Conservation (phyloP, 768 basidiomycete species). For the Lentinula raphanica region DNA sequence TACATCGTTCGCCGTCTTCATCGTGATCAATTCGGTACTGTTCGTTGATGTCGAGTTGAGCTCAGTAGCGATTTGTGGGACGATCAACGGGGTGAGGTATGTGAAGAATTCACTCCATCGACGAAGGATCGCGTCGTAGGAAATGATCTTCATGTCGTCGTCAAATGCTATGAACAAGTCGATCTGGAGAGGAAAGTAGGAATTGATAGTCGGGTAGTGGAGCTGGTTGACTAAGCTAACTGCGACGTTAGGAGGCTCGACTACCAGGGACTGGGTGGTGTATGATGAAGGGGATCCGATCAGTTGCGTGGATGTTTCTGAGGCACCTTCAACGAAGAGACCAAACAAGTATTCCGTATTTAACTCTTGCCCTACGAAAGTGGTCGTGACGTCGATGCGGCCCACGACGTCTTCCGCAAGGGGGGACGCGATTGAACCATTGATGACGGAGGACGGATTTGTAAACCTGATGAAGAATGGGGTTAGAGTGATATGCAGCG, state of each 20-base stretch:
- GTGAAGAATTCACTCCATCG: conserved; percentile 1
- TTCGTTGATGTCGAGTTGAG: conserved; percentile 2
- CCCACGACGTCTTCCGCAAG: conserved; percentile 2
- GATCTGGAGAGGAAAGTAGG: conserved; percentile 4
- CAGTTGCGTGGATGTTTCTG: conserved; percentile 7
- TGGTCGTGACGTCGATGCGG: conserved; percentile 2
- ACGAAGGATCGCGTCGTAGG: conserved; percentile 8
- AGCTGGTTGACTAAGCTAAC: background rate
- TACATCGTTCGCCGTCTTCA: conserved; percentile 6
- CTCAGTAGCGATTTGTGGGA: conserved; percentile 5
- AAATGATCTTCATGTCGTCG: conserved; percentile 6
- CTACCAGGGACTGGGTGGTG: conserved; percentile 1
- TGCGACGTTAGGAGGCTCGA: conserved; percentile 3
- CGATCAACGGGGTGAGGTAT: background rate
- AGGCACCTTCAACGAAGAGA: background rate
- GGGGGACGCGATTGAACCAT: background rate
- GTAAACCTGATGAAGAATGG: background rate
- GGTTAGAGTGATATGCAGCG: background rate
- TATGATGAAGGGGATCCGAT: background rate
- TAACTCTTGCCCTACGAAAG: background rate
- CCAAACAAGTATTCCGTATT: conserved; percentile 9
- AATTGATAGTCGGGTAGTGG: conserved; percentile 5
- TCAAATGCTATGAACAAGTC: conserved; percentile 6
- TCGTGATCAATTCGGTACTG: background rate
- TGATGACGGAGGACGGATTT: background rate